A percentile compares a stretch with the other conserved stretches of the same genome.
Evolutionary conservation across 1,284 basidiomycete species (phyloP).

Genomic region (Coniferiporia sulphurascens): DNA sequence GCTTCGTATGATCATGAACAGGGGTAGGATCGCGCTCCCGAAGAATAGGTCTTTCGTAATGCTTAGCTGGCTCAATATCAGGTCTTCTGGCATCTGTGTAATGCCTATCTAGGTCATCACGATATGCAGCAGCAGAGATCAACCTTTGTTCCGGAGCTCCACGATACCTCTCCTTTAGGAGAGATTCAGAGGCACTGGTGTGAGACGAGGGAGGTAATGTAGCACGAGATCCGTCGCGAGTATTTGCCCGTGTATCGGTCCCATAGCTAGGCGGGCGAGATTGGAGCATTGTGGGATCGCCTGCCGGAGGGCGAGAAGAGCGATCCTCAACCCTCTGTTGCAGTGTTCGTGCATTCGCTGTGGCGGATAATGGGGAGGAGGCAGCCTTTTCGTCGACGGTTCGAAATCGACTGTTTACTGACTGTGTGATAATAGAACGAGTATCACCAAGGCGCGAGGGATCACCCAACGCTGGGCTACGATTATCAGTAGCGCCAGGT

Average conservation of each 20-base stretch:
- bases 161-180: background rate
- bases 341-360: background rate
- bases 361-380: background rate
- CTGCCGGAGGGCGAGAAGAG: background rate
- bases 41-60: background rate
- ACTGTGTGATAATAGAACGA: background rate
- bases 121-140: slow-evolving; percentile 3
- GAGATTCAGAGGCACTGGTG: background rate
- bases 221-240: background rate
- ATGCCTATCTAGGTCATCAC: background rate
- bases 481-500: background rate
- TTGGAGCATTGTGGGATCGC: background rate
- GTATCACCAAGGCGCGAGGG: background rate
- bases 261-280: background rate
- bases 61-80: background rate
- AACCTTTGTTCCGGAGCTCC: background rate
- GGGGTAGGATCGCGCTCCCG: slow-evolving; percentile 1
- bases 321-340: background rate
- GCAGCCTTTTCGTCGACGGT: slow-evolving; percentile 5
- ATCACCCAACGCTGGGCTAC: background rate
- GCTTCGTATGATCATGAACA: slow-evolving; percentile 7
- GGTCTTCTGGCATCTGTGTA: background rate
- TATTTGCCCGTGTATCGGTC: background rate
- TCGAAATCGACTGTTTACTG: background rate
- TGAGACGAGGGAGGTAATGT: background rate